Conservation (phyloP, 179 eudicot genomes). For the Actinidia chinensis region DNA sequence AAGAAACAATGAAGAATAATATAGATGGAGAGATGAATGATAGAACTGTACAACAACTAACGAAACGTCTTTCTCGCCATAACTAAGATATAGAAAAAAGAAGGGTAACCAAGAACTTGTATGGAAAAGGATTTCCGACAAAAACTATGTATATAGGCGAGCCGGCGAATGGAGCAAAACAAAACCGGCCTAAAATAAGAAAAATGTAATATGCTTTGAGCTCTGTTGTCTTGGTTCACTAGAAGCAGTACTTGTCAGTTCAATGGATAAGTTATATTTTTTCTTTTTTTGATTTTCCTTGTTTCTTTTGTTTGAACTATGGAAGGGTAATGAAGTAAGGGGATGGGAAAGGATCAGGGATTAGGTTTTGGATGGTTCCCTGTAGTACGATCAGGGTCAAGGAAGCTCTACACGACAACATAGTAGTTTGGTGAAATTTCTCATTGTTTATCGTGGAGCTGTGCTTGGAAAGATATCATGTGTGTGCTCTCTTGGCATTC, state of each 20-base stretch:
- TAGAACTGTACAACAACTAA: too few species aligned
- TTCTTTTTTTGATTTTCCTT: background rate
- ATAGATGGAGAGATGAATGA: too few species aligned
- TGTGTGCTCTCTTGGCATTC: background rate
- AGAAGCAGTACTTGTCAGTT: constrained; percentile 8
- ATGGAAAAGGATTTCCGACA: too few species aligned
- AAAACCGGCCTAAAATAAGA: too few species aligned
- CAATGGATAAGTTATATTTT: background rate
- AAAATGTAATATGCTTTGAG: background rate
- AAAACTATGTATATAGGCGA: too few species aligned
- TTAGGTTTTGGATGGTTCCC: background rate
- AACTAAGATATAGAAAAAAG: too few species aligned
- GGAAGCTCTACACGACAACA: background rate
- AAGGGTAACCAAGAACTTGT: too few species aligned
- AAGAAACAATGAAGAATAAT: too few species aligned
- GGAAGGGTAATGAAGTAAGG: background rate
- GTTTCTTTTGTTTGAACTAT: background rate
- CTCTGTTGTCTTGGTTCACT: background rate
- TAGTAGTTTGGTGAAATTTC: background rate
- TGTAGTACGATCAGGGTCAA: background rate
- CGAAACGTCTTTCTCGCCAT: too few species aligned
- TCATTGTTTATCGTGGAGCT: background rate
- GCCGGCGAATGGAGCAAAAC: too few species aligned
- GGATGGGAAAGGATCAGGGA: background rate
- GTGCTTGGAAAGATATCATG: background rate